Base-by-base conservation (phyloP, 2,329 filamentous ascomycete genomes). In the Dothistroma septosporum region DNA sequence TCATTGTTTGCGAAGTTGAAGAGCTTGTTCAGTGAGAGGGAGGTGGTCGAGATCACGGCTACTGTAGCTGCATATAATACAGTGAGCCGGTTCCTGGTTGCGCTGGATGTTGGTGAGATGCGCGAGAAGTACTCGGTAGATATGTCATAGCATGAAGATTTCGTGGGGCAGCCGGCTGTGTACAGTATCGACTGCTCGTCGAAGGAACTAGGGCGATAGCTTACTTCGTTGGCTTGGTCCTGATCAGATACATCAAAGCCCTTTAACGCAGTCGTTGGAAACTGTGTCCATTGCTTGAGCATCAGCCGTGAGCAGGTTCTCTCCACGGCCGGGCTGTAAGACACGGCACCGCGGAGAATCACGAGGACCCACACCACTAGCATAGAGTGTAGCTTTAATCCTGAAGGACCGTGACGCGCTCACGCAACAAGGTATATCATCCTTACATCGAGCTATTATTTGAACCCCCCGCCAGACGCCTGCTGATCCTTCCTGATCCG, bases 61-160 rank as follows among this genome's bases (percentile, higher is more conserved):
- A 92, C 89, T 22, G 83, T 91, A 58, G 89, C 89, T 12, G 86
- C 85, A 58, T 95, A 95, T 74, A 95, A 95, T 73, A 92, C 89
- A 71, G 90, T 95, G 16, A 92, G 88, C 73, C 83, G 91, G 32
- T 92, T 95, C 68, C 75, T 95, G 66, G 90, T 95, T 21, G 91
- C 91, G 14, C 75, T 96, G 59, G 87, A 95, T 77, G 89, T 80
- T 12, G 78, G 78, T 0, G 78, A 80, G 69, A 74, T 73, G 66
- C 60, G 63, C 37, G 61, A 72, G 61, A 74, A 73, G 63, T 70
- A 73, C 49, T 58, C 59, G 16, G 65, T 71, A 19, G 67, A 73
- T 60, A 70, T 71, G 66, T 53, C 50, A 19, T 53, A 53, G 31
- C 47, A 16, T 31, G 16, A 16, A 11, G 4, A 37, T 8, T n/a